Conservation (phyloP, 176 grass and related monocot species). For the Oryza australiensis region DNA sequence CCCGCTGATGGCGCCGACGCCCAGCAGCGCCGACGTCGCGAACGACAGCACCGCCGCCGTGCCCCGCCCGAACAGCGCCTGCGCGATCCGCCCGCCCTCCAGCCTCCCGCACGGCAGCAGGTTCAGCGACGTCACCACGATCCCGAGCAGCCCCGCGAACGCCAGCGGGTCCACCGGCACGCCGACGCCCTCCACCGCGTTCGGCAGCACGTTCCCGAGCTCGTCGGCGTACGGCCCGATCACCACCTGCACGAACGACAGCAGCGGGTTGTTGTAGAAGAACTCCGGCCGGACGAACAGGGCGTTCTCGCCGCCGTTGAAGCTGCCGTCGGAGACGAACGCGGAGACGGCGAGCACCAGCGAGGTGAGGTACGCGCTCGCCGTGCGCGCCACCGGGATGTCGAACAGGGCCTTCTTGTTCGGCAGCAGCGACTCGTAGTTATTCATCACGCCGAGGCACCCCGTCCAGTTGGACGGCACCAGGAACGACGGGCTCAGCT, state of each 20-base stretch:
- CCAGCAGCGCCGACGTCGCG: constrained; percentile 65
- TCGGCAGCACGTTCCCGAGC: constrained; percentile 97
- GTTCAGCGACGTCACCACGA: constrained; percentile 97
- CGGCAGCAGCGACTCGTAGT: constrained; percentile 90
- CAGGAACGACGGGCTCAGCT: constrained; percentile 90
- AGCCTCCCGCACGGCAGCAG: constrained; percentile 81
- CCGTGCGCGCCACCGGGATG: constrained; percentile 80
- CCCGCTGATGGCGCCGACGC: constrained; percentile 62
- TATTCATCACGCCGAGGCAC: constrained; percentile 93
- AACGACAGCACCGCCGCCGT: constrained; percentile 71
- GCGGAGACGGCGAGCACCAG: constrained; percentile 68
- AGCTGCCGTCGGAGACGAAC: constrained; percentile 89
- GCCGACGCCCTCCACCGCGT: constrained; percentile 94
- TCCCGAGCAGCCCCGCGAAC: constrained; percentile 92
- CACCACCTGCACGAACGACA: constrained; percentile 91
- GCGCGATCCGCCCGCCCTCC: constrained; percentile 83
- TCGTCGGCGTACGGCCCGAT: constrained; percentile 96
- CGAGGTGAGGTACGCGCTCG: constrained; percentile 87
- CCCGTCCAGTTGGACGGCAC: constrained; percentile 98
- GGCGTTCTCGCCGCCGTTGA: constrained; percentile 93
- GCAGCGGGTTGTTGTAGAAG: constrained; percentile 98
- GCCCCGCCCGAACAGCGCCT: constrained; percentile 74
- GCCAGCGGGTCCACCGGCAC: constrained; percentile 95
- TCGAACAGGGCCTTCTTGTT: constrained; percentile 93
- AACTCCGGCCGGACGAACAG: constrained; percentile 90